Conservation (phyloP, 129 eudicot genomes). For the Flaveria sonorensis region DNA sequence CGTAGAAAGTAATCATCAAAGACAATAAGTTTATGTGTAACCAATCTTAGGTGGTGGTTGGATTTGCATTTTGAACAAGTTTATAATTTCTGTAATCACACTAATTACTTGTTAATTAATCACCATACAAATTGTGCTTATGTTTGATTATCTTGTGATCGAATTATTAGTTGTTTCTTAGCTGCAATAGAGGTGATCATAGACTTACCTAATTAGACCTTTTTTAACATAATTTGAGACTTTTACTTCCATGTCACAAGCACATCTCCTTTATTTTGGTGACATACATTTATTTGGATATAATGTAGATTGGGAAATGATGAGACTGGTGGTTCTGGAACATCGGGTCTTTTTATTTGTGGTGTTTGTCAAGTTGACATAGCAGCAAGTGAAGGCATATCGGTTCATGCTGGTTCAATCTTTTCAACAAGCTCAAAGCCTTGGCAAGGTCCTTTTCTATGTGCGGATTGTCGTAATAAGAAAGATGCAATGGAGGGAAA, state of each 20-base stretch:
- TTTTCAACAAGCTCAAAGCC: slow-evolving; percentile 82
- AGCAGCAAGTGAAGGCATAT: slow-evolving; percentile 78
- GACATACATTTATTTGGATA: not conserved
- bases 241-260: not conserved
- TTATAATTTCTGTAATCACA: not conserved
- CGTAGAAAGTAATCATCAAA: not conserved
- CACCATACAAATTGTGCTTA: not conserved
- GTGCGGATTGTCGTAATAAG: slow-evolving; percentile 70
- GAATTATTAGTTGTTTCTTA: not conserved
- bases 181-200: not conserved
- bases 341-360: slow-evolving; percentile 65
- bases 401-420: slow-evolving; percentile 90
- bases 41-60: not conserved
- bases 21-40: not conserved
- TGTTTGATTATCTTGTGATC: not conserved
- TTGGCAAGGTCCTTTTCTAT: slow-evolving; percentile 95
- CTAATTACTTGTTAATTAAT: not conserved
- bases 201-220: not conserved
- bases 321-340: slow-evolving; percentile 41
- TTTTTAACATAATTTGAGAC: not conserved
- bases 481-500: slow-evolving; percentile 99
- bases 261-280: not conserved
- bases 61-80: not conserved
- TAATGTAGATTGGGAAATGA: slow-evolving; percentile 72
- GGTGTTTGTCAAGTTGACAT: slow-evolving; percentile 84